A percentile compares a stretch with the other conserved stretches of the same genome.
phyloP scores from a whole-genome alignment of 345 rosid genomes.

The Excoecaria agallocha region DNA sequence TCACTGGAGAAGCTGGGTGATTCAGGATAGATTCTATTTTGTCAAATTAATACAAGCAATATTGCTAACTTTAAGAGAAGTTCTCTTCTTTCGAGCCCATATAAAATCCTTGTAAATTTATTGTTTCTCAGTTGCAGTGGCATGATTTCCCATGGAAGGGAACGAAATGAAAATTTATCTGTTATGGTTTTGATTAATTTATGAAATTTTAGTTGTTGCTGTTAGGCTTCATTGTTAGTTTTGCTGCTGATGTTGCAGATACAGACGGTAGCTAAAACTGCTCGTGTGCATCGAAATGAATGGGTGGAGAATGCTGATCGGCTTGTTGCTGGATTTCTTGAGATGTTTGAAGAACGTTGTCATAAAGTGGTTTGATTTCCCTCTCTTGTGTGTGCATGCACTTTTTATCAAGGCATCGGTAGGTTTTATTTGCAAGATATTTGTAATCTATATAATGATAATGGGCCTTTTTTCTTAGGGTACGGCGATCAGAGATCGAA shows the following conservation, averaged over 20 bases:
- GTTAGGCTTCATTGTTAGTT: neutral
- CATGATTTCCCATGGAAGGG: neutral
- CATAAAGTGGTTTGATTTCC: slow-evolving; percentile 83
- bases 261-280: slow-evolving; percentile 65
- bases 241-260: slow-evolving; percentile 38
- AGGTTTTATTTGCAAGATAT: neutral
- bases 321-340: slow-evolving; percentile 97
- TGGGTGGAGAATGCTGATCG: slow-evolving; percentile 99
- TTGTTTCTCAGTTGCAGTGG: neutral
- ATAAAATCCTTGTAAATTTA: neutral
- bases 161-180: neutral
- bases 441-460: slow-evolving; percentile 3
- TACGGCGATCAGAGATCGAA: slow-evolving; percentile 60
- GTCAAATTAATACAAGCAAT: neutral
- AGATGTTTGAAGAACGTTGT: slow-evolving; percentile 98
- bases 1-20: neutral
- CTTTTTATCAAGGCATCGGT: neutral
- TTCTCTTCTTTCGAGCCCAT: neutral
- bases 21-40: neutral
- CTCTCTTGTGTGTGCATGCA: neutral
- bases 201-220: neutral
- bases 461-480: slow-evolving; percentile 32
- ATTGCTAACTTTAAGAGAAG: neutral
- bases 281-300: slow-evolving; percentile 55
- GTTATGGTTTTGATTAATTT: neutral